Evolutionary conservation across 1,284 basidiomycete species (phyloP).

Genomic region (Mycena sp.): DNA sequence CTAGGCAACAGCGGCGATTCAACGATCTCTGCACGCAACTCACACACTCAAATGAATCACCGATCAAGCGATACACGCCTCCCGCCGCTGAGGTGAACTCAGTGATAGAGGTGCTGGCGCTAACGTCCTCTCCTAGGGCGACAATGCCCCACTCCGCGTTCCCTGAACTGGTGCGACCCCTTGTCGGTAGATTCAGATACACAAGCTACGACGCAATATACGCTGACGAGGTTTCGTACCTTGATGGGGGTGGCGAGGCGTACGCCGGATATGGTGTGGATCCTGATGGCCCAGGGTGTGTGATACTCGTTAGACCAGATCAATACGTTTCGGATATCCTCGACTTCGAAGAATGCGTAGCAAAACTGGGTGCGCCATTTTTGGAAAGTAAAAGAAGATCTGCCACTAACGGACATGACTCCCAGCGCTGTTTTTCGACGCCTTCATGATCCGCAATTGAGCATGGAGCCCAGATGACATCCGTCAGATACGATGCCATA

Average conservation of each 20-base stretch:
- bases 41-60: conserved; percentile 1
- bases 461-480: no score
- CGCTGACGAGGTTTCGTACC: conserved; percentile 24
- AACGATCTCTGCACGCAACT: conserved; percentile 15
- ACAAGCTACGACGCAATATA: conserved; percentile 26
- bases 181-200: conserved; percentile 16
- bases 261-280: conserved; percentile 26
- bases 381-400: not conserved
- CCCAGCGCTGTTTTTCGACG: conserved; percentile 14
- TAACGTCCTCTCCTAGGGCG: conserved; percentile 20
- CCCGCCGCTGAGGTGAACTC: conserved; percentile 17
- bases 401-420: not conserved
- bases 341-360: conserved; percentile 17
- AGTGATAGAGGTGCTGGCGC: conserved; percentile 20
- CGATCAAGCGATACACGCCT: conserved; percentile 24
- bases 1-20: conserved; percentile 11
- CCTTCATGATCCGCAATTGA: conserved; percentile 11
- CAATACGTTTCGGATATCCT: conserved; percentile 25
- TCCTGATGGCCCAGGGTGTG: conserved; percentile 16
- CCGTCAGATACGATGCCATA: no score
- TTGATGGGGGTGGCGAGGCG: conserved; percentile 24
- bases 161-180: conserved; percentile 17
- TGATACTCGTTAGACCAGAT: conserved; percentile 26
- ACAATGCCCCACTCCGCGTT: conserved; percentile 16
- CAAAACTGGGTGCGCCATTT: conserved; percentile 2